phyloP scores from a whole-genome alignment of 306 rosid species.

The Trifolium pratense region DNA sequence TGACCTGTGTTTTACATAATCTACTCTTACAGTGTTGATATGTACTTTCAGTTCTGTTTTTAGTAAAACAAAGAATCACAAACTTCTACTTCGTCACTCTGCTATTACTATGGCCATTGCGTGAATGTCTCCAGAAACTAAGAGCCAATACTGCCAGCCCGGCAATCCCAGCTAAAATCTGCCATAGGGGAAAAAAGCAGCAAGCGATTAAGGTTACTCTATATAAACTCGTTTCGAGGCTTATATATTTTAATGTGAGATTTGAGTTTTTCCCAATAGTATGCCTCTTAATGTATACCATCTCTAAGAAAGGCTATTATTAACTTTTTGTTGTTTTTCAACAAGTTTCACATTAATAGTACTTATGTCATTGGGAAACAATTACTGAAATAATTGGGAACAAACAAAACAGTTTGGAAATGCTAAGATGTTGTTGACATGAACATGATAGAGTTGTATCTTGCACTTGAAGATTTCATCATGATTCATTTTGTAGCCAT shows the following conservation, averaged over 20 bases:
- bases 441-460: conserved; percentile 40
- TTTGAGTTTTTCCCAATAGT: too few species aligned
- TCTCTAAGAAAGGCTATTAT: too few species aligned
- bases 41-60: conserved; percentile 31
- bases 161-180: conserved; percentile 75
- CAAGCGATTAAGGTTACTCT: too few species aligned
- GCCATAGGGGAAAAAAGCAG: too few species aligned
- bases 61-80: neutral
- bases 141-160: conserved; percentile 63
- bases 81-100: conserved; percentile 37
- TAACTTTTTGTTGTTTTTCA: too few species aligned
- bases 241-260: too few species aligned
- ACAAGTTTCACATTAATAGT: neutral
- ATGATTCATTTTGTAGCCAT: conserved; percentile 42
- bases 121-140: conserved; percentile 72
- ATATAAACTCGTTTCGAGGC: too few species aligned
- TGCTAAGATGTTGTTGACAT: conserved; percentile 41
- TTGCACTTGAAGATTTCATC: conserved; percentile 49
- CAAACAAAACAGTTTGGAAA: conserved; percentile 12
- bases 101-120: too few species aligned
- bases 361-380: too few species aligned
- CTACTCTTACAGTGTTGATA: conserved; percentile 35
- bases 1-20: conserved; percentile 24
- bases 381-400: too few species aligned
- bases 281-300: too few species aligned